A percentile compares a stretch with the other conserved stretches of the same genome.
These are phyloP conservation scores for Cryptosporidium ryanae DNA, from an alignment of 169 alveolate genomes.

Conservation along the genomic window DNA sequence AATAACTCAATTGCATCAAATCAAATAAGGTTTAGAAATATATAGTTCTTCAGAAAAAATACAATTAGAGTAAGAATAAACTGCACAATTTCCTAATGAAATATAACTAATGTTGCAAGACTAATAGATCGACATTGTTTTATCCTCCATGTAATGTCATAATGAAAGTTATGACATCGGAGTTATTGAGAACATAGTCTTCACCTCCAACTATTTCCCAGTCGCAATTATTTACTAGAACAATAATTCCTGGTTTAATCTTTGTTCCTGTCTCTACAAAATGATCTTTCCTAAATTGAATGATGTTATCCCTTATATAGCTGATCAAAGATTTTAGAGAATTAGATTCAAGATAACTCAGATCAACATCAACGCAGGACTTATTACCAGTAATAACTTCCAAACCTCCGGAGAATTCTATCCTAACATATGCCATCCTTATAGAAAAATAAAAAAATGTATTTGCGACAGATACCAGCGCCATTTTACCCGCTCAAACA, in stretches of 20 bases:
- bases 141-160: slow-evolving; percentile 97
- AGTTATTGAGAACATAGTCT: slow-evolving; percentile 82
- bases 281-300: slow-evolving; percentile 58
- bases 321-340: slow-evolving; percentile 43
- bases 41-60: too few species aligned
- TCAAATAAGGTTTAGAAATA: too few species aligned
- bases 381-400: slow-evolving; percentile 51
- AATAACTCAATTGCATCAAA: background rate
- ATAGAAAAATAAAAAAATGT: background rate
- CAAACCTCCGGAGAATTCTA: slow-evolving; percentile 71
- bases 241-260: slow-evolving; percentile 92
- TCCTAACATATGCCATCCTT: background rate
- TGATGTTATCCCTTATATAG: slow-evolving; percentile 32
- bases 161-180: slow-evolving; percentile 89
- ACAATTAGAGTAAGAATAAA: too few species aligned
- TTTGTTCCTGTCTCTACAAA: slow-evolving; percentile 73
- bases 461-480: slow-evolving; percentile 67
- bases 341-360: background rate
- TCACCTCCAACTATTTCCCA: slow-evolving; percentile 94
- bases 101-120: too few species aligned
- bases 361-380: slow-evolving; percentile 2
- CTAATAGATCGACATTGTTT: background rate
- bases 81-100: background rate
- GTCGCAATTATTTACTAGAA: slow-evolving; percentile 93
- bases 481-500: slow-evolving; percentile 57